Evolutionary conservation across 352 stramenopile genomes (phyloP).

Genomic region (Globisporangium sylvaticum): DNA sequence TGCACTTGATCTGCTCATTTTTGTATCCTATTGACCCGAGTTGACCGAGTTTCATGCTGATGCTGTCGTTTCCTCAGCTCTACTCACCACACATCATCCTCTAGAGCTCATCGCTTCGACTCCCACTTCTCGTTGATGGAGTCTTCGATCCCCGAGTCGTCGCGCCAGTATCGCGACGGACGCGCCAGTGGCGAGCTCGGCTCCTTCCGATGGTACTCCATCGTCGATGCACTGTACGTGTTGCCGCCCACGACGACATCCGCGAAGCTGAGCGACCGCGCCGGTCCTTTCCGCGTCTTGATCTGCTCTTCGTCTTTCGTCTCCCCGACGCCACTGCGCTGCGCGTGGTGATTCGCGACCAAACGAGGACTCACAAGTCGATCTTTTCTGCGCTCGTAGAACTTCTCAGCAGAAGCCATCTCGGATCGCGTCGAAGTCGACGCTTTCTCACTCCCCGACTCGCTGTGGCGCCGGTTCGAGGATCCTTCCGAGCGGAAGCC

Average conservation of each 20-base stretch:
- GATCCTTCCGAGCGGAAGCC: conserved; percentile 15
- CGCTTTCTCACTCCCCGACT: conserved; percentile 56
- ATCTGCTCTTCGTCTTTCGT: conserved; percentile 19
- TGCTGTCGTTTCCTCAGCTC: too few species aligned
- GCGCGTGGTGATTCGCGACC: conserved; percentile 21
- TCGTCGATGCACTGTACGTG: conserved; percentile 16
- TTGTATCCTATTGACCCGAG: background rate
- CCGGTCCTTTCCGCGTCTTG: conserved; percentile 53
- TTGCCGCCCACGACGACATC: conserved; percentile 75
- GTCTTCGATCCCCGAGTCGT: conserved; percentile 57
- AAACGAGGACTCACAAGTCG: conserved; percentile 42
- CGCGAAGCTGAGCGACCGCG: conserved; percentile 81
- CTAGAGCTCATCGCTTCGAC: conserved; percentile 41
- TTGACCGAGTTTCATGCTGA: background rate
- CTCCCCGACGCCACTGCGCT: conserved; percentile 17
- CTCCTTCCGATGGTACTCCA: conserved; percentile 25
- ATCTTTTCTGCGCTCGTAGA: conserved; percentile 35
- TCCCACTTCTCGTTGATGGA: conserved; percentile 68
- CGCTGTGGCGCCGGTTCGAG: conserved; percentile 66
- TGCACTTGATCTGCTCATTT: background rate
- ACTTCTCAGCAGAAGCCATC: conserved; percentile 41
- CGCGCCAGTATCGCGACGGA: conserved; percentile 39
- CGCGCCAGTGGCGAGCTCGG: conserved; percentile 43
- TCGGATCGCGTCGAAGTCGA: conserved; percentile 43
- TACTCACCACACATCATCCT: background rate